Base-by-base conservation (phyloP, 192 early-diverging fungal genomes). In the Backusella morwellensis region DNA sequence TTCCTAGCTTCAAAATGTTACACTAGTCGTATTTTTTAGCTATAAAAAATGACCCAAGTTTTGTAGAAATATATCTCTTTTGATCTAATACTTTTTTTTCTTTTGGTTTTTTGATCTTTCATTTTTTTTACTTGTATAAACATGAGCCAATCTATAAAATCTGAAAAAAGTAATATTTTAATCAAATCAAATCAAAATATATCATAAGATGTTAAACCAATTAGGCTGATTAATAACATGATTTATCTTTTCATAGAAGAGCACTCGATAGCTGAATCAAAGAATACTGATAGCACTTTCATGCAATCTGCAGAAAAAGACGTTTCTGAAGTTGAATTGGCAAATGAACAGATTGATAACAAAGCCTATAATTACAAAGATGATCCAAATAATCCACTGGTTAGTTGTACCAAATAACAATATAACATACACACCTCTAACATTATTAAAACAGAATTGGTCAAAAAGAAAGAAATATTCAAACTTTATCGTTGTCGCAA, bases 321-420 rank as follows among this genome's bases (percentile, higher is more conserved):
- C 1, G 26, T 63, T 63, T 63, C 56, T 63, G 56, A 63, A 63
- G 56, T 63, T 63, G 56, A 63, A 26, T 29, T 29, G 42, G 12
- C 8, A 12, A 50, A 26, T 3, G 29, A 72, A 44, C 41, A 72
- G 32, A 23, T 29, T 3, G 26, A 47, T 26, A 63, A 63, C 12
- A 29, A 26, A 12, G 9, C 21, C 6, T 72, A 72, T 50, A 50
- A 72, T 44, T 50, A 42, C 21, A 72, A 72, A 50, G 63, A 75
- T 35, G 74, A 75, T 68, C 66, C 74, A 4, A 47, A 75, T 3
- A 75, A 71, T 67, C 77, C 77, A 73, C 35, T 71, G 71, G 77
- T 78, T 41, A 68, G 29, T 21, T n/a, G 15, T 26, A 26, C 21
- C 68, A 26, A n/a, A 6, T 56, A 47, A 19, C 66, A 0, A 21